These are phyloP conservation scores for Lathyrus oleraceus DNA, from an alignment of 306 rosid species.

Conservation along the genomic window DNA sequence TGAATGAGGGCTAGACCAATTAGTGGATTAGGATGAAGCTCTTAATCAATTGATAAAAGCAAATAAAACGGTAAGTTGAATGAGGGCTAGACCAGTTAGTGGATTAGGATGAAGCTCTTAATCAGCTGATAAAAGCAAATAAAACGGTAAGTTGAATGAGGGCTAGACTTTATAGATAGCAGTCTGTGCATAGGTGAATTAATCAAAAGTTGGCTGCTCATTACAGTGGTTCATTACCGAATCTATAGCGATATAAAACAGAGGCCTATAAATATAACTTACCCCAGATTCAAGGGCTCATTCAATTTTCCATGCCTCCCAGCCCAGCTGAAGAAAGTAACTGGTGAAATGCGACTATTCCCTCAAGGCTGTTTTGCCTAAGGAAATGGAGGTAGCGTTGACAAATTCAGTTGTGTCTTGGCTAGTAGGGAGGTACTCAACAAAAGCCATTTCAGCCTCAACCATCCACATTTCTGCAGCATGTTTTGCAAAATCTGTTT, in stretches of 20 bases:
- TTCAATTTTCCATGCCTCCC: conserved; percentile 6
- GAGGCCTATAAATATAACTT: not conserved
- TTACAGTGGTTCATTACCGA: not conserved
- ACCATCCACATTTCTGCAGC: conserved; percentile 90
- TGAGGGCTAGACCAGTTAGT: too few species aligned
- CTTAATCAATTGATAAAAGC: too few species aligned
- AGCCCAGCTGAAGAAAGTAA: not conserved
- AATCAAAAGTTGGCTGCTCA: not conserved
- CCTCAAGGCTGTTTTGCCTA: too few species aligned
- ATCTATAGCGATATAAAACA: not conserved
- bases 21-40: too few species aligned
- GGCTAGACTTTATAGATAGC: too few species aligned
- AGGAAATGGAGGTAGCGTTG: too few species aligned
- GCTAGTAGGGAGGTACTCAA: conserved; percentile 42
- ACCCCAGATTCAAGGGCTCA: not conserved
- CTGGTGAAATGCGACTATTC: not conserved
- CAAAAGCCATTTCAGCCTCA: conserved; percentile 92
- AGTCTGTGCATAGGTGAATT: not conserved
- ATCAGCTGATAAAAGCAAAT: too few species aligned
- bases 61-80: too few species aligned
- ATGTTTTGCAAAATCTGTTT: conserved; percentile 55
- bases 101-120: too few species aligned
- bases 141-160: too few species aligned
- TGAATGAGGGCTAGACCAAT: too few species aligned
- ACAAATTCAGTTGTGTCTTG: too few species aligned